Base-by-base conservation (phyloP, 345 rosid species). In the Limnanthes douglasii region DNA sequence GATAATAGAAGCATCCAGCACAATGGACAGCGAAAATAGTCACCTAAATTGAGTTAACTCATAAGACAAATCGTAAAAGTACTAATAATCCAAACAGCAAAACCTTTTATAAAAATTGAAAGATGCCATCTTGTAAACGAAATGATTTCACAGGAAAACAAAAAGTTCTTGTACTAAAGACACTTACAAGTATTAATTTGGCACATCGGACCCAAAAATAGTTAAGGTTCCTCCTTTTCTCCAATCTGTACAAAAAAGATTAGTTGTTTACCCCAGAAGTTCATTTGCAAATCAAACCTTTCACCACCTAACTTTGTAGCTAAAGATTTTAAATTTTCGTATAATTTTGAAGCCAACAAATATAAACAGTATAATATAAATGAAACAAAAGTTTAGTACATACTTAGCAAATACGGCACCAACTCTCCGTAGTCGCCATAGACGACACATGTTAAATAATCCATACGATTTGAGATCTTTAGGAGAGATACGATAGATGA, bases 371-470 rank as follows among this genome's bases (percentile, higher is more conserved):
- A 11, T 43, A 5, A 16, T 22, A 31, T 18, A 11, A 37, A 31
- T 5, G 25, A 11, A 14, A 23, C 4, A 31, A 37, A 19, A 28
- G 11, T 15, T 20, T 13, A 3, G 27, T 23, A 15, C 28, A 39
- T 40, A 68, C 85, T 63, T 59, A 11, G 90, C 53, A 45, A 81
- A 86, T 28, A 74, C 61, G 5, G 16, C 18, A 52, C 96, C 64
- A 43, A 70, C 96, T 60, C 96, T 64, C 7, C 86, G 70, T 9
- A 86, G 77, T 44, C 94, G 97, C 97, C 97, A 86, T 1, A 86
- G 81, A 22, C 97, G 93, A 29, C 81, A 68, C 78, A 86, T 72
- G 37, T 64, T 75, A 19, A 78, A 65, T 31, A 68, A 64, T 3
- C 94, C 86, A 47, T 81, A 75, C 3, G 71, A 55, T 37, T 51